These are phyloP conservation scores for Penicillium waksmanii DNA, from an alignment of 495 filamentous ascomycete genomes.

Conservation along the genomic window DNA sequence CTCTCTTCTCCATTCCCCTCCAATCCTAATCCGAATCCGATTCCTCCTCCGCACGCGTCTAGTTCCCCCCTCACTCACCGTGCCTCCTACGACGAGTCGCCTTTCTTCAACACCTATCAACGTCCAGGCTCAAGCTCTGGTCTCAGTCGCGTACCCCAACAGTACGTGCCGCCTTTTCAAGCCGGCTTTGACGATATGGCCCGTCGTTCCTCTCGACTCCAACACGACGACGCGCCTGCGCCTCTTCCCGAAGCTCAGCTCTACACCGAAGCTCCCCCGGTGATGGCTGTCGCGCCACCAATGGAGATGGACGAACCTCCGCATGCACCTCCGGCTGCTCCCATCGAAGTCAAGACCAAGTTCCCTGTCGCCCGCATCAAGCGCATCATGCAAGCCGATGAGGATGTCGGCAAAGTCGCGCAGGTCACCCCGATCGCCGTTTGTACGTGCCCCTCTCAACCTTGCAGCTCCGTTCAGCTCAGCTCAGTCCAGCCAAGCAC, in stretches of 20 bases:
- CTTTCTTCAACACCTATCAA: slow-evolving; percentile 43
- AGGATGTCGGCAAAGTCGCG: slow-evolving; percentile 98
- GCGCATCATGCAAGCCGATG: slow-evolving; percentile 99
- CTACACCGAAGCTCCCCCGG: neutral
- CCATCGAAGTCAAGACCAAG: slow-evolving; percentile 85
- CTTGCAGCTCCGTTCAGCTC: neutral
- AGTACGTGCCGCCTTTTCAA: slow-evolving; percentile 40
- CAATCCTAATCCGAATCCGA: slow-evolving; percentile 31
- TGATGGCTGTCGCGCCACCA: slow-evolving; percentile 36
- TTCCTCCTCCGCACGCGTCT: slow-evolving; percentile 32
- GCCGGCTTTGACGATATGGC: slow-evolving; percentile 47
- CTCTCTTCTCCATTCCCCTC: slow-evolving; percentile 26
- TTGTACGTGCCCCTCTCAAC: slow-evolving; percentile 56
- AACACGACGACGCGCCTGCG: slow-evolving; percentile 36
- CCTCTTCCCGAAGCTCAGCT: slow-evolving; percentile 33
- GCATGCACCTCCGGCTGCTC: slow-evolving; percentile 31
- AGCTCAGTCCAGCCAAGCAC: too few species aligned
- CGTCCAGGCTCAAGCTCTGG: slow-evolving; percentile 22
- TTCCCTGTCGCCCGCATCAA: slow-evolving; percentile 98
- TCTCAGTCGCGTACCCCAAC: slow-evolving; percentile 32
- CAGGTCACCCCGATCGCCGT: slow-evolving; percentile 95
- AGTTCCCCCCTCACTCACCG: slow-evolving; percentile 39
- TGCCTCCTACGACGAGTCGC: slow-evolving; percentile 49
- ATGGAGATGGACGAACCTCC: slow-evolving; percentile 30
- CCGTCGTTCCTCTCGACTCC: slow-evolving; percentile 49